These are phyloP conservation scores for Fusarium nanum DNA, from an alignment of 2,329 filamentous ascomycete genomes.

Conservation along the genomic window DNA sequence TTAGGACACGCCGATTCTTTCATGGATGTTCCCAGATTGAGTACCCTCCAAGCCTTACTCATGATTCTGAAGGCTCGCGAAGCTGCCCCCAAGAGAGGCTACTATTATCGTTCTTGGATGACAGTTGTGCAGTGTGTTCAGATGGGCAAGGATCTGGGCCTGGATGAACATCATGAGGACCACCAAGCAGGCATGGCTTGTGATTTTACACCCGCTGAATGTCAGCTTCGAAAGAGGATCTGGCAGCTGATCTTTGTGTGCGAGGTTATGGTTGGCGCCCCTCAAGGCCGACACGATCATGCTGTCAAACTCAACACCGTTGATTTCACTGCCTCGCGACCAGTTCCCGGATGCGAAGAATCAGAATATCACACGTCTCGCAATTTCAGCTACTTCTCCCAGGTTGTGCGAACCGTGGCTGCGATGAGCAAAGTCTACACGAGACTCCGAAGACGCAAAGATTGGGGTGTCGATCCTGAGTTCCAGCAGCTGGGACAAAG, in stretches of 20 bases:
- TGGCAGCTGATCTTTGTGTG: constrained; percentile 91
- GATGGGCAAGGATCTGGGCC: constrained; percentile 90
- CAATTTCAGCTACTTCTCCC: constrained; percentile 84
- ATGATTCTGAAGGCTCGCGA: constrained; percentile 92
- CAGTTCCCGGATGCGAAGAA: constrained; percentile 75
- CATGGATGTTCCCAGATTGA: constrained; percentile 89
- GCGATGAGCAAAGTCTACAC: constrained; percentile 81
- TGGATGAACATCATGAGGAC: constrained; percentile 86
- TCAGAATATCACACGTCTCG: constrained; percentile 82
- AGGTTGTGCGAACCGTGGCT: constrained; percentile 81
- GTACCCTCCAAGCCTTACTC: constrained; percentile 89
- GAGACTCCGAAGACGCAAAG: constrained; percentile 78
- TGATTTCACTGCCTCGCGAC: constrained; percentile 75
- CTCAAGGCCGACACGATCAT: constrained; percentile 88
- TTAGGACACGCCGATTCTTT: constrained; percentile 91
- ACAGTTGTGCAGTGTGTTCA: constrained; percentile 90
- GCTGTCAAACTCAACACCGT: constrained; percentile 80
- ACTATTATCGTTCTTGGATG: constrained; percentile 98
- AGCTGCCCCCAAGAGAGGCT: constrained; percentile 90
- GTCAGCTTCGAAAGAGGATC: constrained; percentile 83
- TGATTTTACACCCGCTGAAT: constrained; percentile 76
- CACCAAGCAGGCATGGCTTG: constrained; percentile 80
- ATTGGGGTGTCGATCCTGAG: constrained; percentile 88
- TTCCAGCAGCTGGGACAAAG: constrained; percentile 83
- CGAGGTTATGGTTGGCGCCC: constrained; percentile 92